Evolutionary conservation across 192 early-diverging fungal genomes (phyloP), one percentile per base, ranked within the genome.

Genomic region (Coemansia sp.): DNA sequence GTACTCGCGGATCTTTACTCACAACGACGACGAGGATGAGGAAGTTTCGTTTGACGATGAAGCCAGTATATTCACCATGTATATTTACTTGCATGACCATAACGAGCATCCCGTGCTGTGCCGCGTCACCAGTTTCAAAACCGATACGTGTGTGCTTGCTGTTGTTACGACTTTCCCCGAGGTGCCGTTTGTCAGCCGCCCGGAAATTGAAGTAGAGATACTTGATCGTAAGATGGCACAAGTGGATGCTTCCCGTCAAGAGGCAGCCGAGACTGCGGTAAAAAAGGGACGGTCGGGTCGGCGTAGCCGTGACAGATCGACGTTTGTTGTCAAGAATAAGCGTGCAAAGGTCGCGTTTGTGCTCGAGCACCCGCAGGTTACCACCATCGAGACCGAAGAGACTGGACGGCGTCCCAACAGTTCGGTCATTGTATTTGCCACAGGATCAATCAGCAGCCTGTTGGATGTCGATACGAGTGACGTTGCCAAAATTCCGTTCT

Each of bases 341-440:
- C 68, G 67, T 57, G 49, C 67, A 31, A 77, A 77, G 39, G 74
- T 55, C 6, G 74, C 65, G 19, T 61, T 77, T 49, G 65, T 77
- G 14, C 27, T 77, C 49, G 74, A 71, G 54, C 62, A 53, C 57
- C 65, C 74, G 4, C 55, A 49, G 27, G 64, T 56, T 1, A 6
- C 14, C 38, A 43, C 23, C 52, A 27, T 58, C 3, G 51, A 64
- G 25, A 57, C 62, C 23, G 62, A 64, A 16, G 52, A 54, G 22
- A 65, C 47, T n/a, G 49, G 38, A 1, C 16, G 35, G 57, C 49
- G 51, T 41, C 26, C 23, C 53, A 65, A 7, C n/a, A 64, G 71
- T 2, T 64, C 68, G 7, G 61, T 71, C 1, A 60, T 77, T 19
- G 65, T 64, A 31, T 71, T 77, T 68, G 69, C 63, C 4, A 77